Conservation (phyloP, 345 rosid genomes). For the Dipteronia sinensis region DNA sequence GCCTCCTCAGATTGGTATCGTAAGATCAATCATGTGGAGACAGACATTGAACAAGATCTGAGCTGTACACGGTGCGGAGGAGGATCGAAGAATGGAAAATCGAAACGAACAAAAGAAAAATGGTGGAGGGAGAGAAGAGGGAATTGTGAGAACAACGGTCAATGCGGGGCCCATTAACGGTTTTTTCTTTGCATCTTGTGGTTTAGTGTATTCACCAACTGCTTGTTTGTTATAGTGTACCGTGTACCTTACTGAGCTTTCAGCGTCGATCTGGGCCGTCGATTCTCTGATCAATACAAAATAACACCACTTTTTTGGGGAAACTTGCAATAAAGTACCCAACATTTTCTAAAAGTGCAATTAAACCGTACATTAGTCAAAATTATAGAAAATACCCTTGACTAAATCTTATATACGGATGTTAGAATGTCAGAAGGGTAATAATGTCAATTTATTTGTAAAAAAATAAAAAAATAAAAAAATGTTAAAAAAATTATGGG, state of each 20-base stretch:
- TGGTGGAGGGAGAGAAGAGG: conserved; percentile 18
- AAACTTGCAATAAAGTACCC: too few relatives aligned
- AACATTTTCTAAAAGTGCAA: too few relatives aligned
- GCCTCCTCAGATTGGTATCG: not conserved
- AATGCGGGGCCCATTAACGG: conserved; percentile 55
- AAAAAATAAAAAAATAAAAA: too few relatives aligned
- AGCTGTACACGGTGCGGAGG: not conserved
- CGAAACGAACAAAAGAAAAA: not conserved
- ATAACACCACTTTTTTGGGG: too few relatives aligned
- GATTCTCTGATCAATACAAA: not conserved
- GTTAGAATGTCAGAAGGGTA: too few relatives aligned
- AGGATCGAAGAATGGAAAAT: too few relatives aligned
- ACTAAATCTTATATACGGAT: too few relatives aligned
- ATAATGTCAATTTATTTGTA: too few relatives aligned
- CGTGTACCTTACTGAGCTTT: not conserved
- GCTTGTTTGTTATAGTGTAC: not conserved
- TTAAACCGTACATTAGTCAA: too few relatives aligned
- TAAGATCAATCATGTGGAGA: conserved; percentile 18
- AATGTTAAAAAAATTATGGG: too few relatives aligned
- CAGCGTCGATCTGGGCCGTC: not conserved
- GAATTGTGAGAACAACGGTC: conserved; percentile 46
- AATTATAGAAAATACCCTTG: too few relatives aligned
- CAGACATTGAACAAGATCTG: not conserved
- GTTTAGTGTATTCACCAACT: not conserved
- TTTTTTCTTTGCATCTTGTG: conserved; percentile 16